These are phyloP conservation scores for Nasturtium officinale DNA, from an alignment of 345 rosid genomes.

Conservation along the genomic window DNA sequence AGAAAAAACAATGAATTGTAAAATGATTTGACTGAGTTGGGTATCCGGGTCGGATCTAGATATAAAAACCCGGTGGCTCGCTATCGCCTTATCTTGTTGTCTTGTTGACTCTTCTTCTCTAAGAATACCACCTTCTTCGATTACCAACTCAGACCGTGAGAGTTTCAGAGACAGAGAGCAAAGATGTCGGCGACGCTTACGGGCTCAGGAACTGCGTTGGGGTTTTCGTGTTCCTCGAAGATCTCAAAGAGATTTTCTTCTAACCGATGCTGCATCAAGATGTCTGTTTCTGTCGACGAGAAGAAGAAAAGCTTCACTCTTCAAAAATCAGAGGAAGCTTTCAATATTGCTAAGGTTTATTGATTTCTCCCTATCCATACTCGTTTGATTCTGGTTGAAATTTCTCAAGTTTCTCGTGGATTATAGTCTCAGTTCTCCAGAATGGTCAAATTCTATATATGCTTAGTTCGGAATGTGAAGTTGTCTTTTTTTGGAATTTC, in stretches of 20 bases:
- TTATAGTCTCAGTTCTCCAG: background rate
- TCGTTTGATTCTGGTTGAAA: background rate
- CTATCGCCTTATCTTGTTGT: constrained; percentile 45
- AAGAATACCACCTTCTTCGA: background rate
- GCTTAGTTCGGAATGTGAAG: background rate
- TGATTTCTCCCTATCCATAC: background rate
- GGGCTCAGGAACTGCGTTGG: constrained; percentile 55
- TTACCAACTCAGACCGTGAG: constrained; percentile 33
- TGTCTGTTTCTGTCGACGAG: constrained; percentile 68
- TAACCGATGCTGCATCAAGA: constrained; percentile 49
- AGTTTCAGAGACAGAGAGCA: constrained; percentile 13
- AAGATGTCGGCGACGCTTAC: constrained; percentile 55
- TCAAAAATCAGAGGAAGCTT: constrained; percentile 88
- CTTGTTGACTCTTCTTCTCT: constrained; percentile 41
- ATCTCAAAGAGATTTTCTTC: constrained; percentile 37
- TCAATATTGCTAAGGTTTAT: constrained; percentile 71
- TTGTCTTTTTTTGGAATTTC: background rate
- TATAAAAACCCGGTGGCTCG: constrained; percentile 25
- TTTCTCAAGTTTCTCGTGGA: background rate
- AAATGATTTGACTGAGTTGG: background rate
- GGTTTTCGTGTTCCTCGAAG: constrained; percentile 53
- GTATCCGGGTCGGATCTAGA: constrained; percentile 27
- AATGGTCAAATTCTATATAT: background rate
- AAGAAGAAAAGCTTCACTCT: constrained; percentile 66
- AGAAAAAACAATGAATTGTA: background rate